Evolutionary conservation across 306 rosid species (phyloP).

Genomic region (Dalbergia oliveri): DNA sequence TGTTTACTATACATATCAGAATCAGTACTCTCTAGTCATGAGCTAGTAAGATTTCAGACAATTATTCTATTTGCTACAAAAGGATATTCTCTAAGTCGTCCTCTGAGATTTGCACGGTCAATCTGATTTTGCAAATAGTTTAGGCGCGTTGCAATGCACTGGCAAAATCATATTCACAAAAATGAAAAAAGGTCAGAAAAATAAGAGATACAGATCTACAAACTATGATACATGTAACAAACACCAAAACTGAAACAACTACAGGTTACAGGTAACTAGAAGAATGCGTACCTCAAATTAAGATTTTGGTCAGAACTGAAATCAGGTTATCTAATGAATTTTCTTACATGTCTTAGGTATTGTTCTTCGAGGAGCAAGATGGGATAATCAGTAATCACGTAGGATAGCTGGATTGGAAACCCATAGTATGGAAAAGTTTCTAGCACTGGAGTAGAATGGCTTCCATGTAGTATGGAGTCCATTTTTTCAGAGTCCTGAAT

Average conservation of each 20-base stretch:
- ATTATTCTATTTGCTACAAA: conserved; percentile 23
- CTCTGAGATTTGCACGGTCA: conserved; percentile 48
- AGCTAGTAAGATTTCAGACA: conserved; percentile 23
- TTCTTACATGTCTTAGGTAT: not conserved
- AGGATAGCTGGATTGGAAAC: not conserved
- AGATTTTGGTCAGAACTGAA: not conserved
- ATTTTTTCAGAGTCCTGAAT: not conserved
- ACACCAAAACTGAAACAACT: not conserved
- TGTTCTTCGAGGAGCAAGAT: not conserved
- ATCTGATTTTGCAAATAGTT: conserved; percentile 41
- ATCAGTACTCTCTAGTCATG: conserved; percentile 5
- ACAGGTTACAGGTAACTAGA: not conserved
- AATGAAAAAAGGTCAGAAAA: conserved; percentile 10
- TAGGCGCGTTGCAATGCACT: conserved; percentile 48
- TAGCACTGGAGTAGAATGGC: not conserved
- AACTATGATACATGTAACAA: not conserved
- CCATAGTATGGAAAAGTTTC: not conserved
- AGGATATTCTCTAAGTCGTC: conserved; percentile 55
- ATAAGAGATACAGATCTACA: not conserved
- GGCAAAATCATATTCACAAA: conserved; percentile 28
- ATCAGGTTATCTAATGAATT: not conserved
- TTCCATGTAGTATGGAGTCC: not conserved
- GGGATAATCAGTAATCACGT: not conserved
- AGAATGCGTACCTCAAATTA: not conserved
- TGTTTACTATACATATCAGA: not conserved